Conservation (phyloP, 768 basidiomycete genomes). For the Lentinula sp. region DNA sequence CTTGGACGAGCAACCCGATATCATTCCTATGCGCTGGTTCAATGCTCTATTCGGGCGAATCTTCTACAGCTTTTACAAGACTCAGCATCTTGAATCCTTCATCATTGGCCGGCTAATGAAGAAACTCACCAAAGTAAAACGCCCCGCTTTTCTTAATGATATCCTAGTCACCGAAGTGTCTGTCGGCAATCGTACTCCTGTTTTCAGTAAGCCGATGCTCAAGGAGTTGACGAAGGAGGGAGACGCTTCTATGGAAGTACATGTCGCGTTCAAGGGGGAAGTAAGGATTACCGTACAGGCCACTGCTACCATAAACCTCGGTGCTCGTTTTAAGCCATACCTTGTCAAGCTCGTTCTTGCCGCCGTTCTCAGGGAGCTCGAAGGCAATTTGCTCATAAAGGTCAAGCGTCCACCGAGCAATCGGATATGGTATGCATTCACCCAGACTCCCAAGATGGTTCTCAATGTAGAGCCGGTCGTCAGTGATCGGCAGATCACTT, state of each 20-base stretch:
- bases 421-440: conserved; percentile 96
- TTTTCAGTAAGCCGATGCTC: conserved; percentile 94
- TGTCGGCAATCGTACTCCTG: conserved; percentile 78
- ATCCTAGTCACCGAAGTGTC: conserved; percentile 85
- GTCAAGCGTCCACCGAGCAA: conserved; percentile 94
- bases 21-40: conserved; percentile 96
- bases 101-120: conserved; percentile 89
- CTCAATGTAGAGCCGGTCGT: conserved; percentile 91
- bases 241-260: conserved; percentile 84
- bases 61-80: conserved; percentile 90
- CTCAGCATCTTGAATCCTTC: conserved; percentile 71
- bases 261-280: conserved; percentile 80
- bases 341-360: conserved; percentile 87
- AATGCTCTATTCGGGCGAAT: conserved; percentile 91
- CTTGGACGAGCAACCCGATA: conserved; percentile 90
- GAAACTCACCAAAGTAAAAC: conserved; percentile 88
- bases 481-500: conserved; percentile 89
- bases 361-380: conserved; percentile 80
- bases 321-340: conserved; percentile 82
- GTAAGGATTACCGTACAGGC: conserved; percentile 87
- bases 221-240: conserved; percentile 96
- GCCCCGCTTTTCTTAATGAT: conserved; percentile 79
- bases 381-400: conserved; percentile 85
- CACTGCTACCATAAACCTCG: conserved; percentile 80
- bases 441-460: conserved; percentile 81